A percentile compares a stretch with the other conserved stretches of the same genome.
Conservation (phyloP, 345 rosid species). For the Euphorbia tirucalli region DNA sequence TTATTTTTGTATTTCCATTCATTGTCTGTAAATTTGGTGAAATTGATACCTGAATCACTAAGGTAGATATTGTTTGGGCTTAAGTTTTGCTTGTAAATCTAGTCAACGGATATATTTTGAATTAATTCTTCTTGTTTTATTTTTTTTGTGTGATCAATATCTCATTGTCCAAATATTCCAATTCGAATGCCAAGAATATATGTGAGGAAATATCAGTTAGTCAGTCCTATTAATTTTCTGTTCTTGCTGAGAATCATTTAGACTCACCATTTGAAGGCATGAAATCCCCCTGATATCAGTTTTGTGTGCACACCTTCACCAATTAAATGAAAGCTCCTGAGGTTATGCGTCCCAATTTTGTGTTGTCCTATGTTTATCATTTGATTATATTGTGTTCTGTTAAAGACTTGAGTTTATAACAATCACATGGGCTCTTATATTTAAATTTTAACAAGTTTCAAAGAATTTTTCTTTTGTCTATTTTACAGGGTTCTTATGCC, state of each 20-base stretch:
- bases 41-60: neutral
- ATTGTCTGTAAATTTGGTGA: neutral
- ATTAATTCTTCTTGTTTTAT: too few relatives aligned
- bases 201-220: constrained; percentile 4
- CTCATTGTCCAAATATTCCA: neutral
- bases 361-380: neutral
- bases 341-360: neutral
- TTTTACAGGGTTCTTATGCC: constrained; percentile 64
- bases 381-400: neutral
- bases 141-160: neutral
- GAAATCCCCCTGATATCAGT: neutral
- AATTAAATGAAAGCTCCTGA: neutral
- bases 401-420: neutral
- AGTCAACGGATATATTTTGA: neutral
- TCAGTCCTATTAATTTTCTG: neutral
- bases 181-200: neutral
- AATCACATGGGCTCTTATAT: neutral
- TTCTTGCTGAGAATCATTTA: neutral
- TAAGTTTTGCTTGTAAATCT: neutral
- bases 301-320: neutral
- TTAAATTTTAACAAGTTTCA: constrained; percentile 14
- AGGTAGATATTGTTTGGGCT: neutral
- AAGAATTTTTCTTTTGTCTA: neutral
- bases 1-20: neutral
- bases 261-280: neutral